Conservation (phyloP, 1,284 basidiomycete genomes). For the Puccinia coronata region DNA sequence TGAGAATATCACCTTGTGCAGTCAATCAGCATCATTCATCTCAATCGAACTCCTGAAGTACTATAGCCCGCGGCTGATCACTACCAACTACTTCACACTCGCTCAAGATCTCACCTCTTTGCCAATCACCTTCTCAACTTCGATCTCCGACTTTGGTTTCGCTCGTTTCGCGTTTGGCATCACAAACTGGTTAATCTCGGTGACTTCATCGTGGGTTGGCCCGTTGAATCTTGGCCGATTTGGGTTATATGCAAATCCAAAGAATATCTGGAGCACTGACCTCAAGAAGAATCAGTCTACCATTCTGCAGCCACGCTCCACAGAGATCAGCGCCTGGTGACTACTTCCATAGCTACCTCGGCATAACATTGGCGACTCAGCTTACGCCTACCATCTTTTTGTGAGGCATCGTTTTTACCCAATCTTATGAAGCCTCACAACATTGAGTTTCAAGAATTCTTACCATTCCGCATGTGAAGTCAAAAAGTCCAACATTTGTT, state of each 20-base stretch:
- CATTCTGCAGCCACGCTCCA: background rate
- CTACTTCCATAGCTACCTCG: background rate
- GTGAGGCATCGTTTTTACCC: background rate
- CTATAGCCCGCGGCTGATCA: background rate
- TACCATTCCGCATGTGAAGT: background rate
- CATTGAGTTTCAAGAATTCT: background rate
- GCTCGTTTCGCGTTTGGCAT: background rate
- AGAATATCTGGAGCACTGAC: background rate
- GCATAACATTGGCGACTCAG: background rate
- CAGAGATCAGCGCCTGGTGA: slow-evolving; percentile 16
- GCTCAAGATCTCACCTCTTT: background rate
- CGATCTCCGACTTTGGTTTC: background rate
- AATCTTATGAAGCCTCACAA: background rate
- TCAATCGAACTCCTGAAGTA: too few species aligned
- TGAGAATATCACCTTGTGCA: background rate
- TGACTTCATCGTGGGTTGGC: slow-evolving; percentile 6
- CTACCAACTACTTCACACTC: background rate
- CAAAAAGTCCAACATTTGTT: background rate
- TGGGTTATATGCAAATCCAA: background rate
- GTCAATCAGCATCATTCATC: background rate
- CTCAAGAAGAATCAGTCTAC: background rate
- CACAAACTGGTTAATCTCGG: background rate
- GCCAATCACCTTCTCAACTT: background rate
- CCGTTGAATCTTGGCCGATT: slow-evolving; percentile 2
- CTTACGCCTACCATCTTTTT: background rate